Base-by-base conservation (phyloP, 768 basidiomycete species). In the Tulasnella sp. region DNA sequence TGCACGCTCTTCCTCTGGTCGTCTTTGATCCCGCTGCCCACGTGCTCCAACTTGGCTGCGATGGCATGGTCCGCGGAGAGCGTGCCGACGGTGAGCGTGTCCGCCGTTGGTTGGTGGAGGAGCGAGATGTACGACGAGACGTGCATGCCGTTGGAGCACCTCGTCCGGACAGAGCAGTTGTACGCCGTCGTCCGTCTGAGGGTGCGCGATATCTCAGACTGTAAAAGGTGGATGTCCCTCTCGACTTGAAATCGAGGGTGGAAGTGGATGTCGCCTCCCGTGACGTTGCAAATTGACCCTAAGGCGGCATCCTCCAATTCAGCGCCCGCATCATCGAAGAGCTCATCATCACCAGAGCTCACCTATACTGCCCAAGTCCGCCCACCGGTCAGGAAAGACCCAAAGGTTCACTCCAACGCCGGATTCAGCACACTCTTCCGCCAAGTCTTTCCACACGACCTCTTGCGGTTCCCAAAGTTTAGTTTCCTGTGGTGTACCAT, bases 391-490 rank as follows among this genome's bases (percentile, higher is more conserved):
- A 73, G 91, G 92, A 34, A 91, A 91, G 26, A 98, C 82, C 81
- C 97, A 95, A 81, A 94, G 83, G 78, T 88, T 94, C 72, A 97
- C 89, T 1, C 94, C 95, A 34, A 98, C 86, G 26, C 97, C 97
- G 71, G 90, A 87, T 73, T 93, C 90, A 1, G 90, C 92, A 76
- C 91, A 91, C 78, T 95, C 92, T 76, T 95, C 92, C 8, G 88
- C 95, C 7, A 94, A 85, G 6, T 89, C 86, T 42, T 85, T 84
- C 94, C 96, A 99, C 35, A 85, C 83, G 6, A 86, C 82, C 73
- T 88, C 87, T n/a, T 92, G 89, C 17, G 95, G 89, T 16, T 82
- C 78, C 77, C 91, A 96, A n/a, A 97, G 81, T 0, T 83, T 82
- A 76, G 86, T 86, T 80, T 99, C 96, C 79, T 95, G 93, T 75